phyloP scores from a whole-genome alignment of 768 basidiomycete genomes.

The Lentinula guzmanii region DNA sequence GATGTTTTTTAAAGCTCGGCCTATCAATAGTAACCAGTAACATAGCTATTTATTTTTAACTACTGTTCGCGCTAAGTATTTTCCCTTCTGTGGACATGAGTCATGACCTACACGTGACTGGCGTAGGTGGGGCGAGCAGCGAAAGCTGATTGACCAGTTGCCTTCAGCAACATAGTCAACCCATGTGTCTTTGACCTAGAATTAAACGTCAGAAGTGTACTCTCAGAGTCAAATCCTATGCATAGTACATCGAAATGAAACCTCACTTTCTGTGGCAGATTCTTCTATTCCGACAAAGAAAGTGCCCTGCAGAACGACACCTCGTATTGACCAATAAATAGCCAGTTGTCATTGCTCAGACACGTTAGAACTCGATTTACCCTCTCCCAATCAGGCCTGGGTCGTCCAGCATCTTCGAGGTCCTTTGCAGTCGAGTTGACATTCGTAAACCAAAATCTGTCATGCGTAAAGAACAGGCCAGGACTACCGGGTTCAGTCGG shows the following conservation, averaged over 20 bases:
- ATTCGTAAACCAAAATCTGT: background rate
- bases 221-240: too few relatives aligned
- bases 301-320: background rate
- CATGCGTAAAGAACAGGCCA: constrained; percentile 19
- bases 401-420: background rate
- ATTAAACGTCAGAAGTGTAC: background rate
- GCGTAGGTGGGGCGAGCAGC: too few relatives aligned
- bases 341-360: background rate
- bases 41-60: too few relatives aligned
- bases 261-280: background rate
- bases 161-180: background rate
- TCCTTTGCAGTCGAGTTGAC: background rate
- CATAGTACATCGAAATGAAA: background rate
- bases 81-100: too few relatives aligned
- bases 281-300: background rate
- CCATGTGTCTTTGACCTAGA: background rate
- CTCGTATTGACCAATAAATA: background rate
- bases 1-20: too few relatives aligned
- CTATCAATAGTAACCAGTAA: too few relatives aligned
- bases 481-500: constrained; percentile 24
- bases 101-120: too few relatives aligned
- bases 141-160: background rate
- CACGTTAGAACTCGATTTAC: background rate
- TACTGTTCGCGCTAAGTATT: too few relatives aligned
- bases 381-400: background rate